Evolutionary conservation across 225 moss, liverwort and hornwort genomes (phyloP).

Genomic region (Polytrichum formosum): DNA sequence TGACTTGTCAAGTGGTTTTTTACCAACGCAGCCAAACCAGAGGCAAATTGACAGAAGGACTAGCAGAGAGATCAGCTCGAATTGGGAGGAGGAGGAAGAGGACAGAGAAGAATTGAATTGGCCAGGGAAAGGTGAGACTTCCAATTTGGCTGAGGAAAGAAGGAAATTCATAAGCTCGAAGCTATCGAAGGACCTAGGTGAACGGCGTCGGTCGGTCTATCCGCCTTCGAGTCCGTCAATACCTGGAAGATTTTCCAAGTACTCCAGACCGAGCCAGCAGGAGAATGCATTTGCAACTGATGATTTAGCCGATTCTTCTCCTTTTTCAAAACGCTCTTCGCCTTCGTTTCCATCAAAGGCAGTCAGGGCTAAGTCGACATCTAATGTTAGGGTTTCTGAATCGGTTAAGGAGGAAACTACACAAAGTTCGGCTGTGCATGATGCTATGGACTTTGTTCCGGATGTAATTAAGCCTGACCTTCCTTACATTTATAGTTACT

Average conservation of each 20-base stretch:
- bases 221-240: conserved; percentile 41
- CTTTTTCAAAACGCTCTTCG: not conserved
- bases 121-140: conserved; percentile 10
- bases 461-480: conserved; percentile 50
- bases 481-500: conserved; percentile 74
- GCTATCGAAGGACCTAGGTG: conserved; percentile 22
- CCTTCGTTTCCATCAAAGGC: not conserved
- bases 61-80: not conserved
- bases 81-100: conserved; percentile 6
- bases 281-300: not conserved
- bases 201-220: conserved; percentile 32
- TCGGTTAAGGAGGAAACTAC: conserved; percentile 8
- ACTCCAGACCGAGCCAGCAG: conserved; percentile 38
- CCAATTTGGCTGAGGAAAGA: conserved; percentile 28
- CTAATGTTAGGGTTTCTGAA: not conserved
- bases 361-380: too few species aligned
- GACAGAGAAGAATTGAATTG: conserved; percentile 13
- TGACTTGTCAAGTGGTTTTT: conserved; percentile 47
- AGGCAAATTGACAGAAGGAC: conserved; percentile 7
- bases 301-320: not conserved
- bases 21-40: conserved; percentile 18
- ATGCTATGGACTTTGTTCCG: conserved; percentile 20
- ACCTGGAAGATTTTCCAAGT: conserved; percentile 49
- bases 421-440: conserved; percentile 8
- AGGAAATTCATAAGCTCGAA: conserved; percentile 31